Percentiles rank a stretch among this genome's conserved stretches.
These are phyloP conservation scores for Calophaca sinica DNA, from an alignment of 306 rosid species.

Conservation along the genomic window DNA sequence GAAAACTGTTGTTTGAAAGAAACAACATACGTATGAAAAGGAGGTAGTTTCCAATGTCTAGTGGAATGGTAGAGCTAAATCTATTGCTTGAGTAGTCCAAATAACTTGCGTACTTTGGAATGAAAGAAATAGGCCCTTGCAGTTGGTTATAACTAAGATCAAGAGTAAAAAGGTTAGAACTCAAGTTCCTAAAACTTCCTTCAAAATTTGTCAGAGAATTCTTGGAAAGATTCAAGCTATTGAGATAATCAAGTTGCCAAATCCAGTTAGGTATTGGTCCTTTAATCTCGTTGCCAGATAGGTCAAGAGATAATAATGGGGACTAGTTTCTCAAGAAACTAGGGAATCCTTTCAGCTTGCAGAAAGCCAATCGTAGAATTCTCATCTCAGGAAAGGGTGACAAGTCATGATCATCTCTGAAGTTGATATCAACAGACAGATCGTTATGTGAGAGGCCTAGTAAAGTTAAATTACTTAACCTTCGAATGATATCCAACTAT, in stretches of 20 bases:
- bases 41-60: conserved; percentile 36
- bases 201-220: background rate
- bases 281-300: conserved; percentile 41
- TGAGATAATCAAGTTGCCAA: background rate
- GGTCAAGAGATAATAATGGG: background rate
- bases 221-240: background rate
- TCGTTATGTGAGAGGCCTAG: conserved; percentile 59
- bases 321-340: conserved; percentile 49
- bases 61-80: conserved; percentile 7
- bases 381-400: conserved; percentile 26
- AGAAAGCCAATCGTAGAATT: conserved; percentile 46
- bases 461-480: conserved; percentile 15
- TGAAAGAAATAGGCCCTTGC: conserved; percentile 1
- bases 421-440: conserved; percentile 21
- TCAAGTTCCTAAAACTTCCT: conserved; percentile 1
- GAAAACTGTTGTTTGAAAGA: conserved; percentile 46
- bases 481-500: background rate
- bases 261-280: conserved; percentile 36
- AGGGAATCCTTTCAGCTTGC: conserved; percentile 45
- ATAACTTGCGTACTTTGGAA: background rate
- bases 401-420: rapidly evolving
- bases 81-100: conserved; percentile 41
- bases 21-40: rapidly evolving
- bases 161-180: background rate
- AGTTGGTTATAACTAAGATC: conserved; percentile 55